phyloP scores from a whole-genome alignment of 306 rosid genomes.

The Senna siamea region DNA sequence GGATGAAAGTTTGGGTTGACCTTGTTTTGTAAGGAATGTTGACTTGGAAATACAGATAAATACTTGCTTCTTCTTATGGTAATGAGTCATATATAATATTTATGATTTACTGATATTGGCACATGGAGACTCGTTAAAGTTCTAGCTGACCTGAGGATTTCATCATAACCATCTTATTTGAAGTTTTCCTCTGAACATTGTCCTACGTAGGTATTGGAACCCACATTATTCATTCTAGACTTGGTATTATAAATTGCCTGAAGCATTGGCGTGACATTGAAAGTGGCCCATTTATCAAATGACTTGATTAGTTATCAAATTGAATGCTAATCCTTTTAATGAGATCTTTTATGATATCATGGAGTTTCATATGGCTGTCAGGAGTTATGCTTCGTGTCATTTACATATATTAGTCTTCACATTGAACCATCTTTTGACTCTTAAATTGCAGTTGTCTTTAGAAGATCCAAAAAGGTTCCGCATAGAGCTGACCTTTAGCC shows the following conservation, averaged over 20 bases:
- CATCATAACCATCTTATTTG: not conserved
- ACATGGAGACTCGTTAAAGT: not conserved
- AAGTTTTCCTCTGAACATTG: not conserved
- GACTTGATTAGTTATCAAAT: conserved; percentile 6
- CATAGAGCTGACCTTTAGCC: conserved; percentile 91
- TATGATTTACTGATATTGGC: not conserved
- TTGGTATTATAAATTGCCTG: not conserved
- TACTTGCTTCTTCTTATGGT: not conserved
- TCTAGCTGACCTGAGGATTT: not conserved
- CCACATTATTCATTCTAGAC: not conserved
- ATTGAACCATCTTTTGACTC: conserved; percentile 40
- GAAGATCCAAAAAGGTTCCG: conserved; percentile 93
- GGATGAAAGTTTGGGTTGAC: too few relatives aligned
- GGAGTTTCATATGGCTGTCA: conserved; percentile 20
- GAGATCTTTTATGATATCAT: not conserved
- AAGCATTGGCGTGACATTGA: not conserved
- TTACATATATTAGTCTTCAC: conserved; percentile 14
- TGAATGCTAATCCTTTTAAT: conserved; percentile 31
- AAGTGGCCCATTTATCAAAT: not conserved
- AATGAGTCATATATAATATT: not conserved
- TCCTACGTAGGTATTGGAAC: not conserved
- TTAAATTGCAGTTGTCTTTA: conserved; percentile 69
- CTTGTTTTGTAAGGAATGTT: not conserved
- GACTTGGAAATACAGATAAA: not conserved
- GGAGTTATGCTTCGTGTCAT: conserved; percentile 12